A percentile compares a stretch with the other conserved stretches of the same genome.
These are phyloP conservation scores for Amanita pseudoporphyria DNA, from an alignment of 768 basidiomycete species.

Conservation along the genomic window DNA sequence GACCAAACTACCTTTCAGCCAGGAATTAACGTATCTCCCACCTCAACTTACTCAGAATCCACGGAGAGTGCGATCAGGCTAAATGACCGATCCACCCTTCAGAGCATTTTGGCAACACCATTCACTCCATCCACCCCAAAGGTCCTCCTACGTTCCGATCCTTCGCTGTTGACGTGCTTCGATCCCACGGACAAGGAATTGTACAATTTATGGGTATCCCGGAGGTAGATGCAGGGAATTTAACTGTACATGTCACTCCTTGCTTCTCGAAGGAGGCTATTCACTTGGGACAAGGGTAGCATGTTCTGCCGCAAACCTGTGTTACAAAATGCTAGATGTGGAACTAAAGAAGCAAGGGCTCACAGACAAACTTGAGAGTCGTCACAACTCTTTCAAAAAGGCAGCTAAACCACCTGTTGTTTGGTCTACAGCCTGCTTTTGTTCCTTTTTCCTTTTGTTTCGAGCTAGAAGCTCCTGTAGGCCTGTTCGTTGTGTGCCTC, in stretches of 20 bases:
- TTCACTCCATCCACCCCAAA: conserved; percentile 20
- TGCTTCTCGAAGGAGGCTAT: no score
- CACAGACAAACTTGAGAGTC: no score
- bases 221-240: conserved; percentile 15
- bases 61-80: conserved; percentile 2
- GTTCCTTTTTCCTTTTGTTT: not conserved
- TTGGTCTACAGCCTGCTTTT: not conserved
- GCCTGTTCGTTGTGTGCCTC: not conserved
- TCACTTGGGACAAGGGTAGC: no score
- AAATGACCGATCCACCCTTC: conserved; percentile 16
- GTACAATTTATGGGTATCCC: conserved; percentile 70
- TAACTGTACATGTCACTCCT: no score
- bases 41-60: conserved; percentile 8
- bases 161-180: conserved; percentile 61
- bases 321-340: no score
- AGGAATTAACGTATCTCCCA: conserved; percentile 4
- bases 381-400: conserved; percentile 1
- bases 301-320: no score
- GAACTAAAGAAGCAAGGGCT: no score
- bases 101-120: conserved; percentile 20
- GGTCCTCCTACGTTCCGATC: conserved; percentile 51
- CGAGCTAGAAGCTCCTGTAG: conserved; percentile 2
- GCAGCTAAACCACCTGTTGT: not conserved
- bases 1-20: not conserved
- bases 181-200: conserved; percentile 69